Evolutionary conservation across 2,329 filamentous ascomycete species (phyloP), one percentile per base, ranked within the genome.

Genomic region (Didymella sp.): DNA sequence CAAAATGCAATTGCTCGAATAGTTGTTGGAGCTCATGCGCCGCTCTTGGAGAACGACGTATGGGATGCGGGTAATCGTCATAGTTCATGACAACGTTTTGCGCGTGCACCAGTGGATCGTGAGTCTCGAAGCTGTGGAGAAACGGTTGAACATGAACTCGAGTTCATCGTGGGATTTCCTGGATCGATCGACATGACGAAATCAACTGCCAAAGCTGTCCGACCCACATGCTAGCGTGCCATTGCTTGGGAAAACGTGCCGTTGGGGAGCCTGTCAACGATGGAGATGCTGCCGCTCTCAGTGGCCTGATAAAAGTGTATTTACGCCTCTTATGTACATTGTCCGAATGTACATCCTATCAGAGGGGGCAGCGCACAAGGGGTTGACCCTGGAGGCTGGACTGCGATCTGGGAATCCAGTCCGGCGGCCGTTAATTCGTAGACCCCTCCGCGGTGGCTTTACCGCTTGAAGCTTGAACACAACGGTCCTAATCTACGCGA

Each of bases 1-100:
- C 42, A 40, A 56, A 52, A 8, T 59, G 56, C 13, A 56, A 59
- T 22, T 61, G 57, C 19, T 61, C 54, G 31, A 59, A 46, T 37
- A 52, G 54, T 48, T 60, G 61, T 21, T 54, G 61, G 15, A 51
- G 56, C 33, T 68, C 61, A 17, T 68, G 54, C 21, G 55, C 43
- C 43, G 64, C 64, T 56, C 61, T 53, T 15, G 63, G 62, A 4
- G 65, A 68, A 35, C 62, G 67, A 24, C 63, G 66, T 37, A 68
- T 64, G 30, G 58, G 55, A 8, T 58, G 60, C 27, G 60, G 59
- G 22, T 62, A 56, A 13, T 62, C 57, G 42, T 61, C 61, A 51
- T 59, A 21, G 42, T 62, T 54, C 66, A 68, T 68, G 22, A 50
- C 57, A 47, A 52, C 42, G 43, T 37, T 38, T 51, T 56, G 44